Conservation (phyloP, 2,329 filamentous ascomycete species). For the Diaporthe humulicola region DNA sequence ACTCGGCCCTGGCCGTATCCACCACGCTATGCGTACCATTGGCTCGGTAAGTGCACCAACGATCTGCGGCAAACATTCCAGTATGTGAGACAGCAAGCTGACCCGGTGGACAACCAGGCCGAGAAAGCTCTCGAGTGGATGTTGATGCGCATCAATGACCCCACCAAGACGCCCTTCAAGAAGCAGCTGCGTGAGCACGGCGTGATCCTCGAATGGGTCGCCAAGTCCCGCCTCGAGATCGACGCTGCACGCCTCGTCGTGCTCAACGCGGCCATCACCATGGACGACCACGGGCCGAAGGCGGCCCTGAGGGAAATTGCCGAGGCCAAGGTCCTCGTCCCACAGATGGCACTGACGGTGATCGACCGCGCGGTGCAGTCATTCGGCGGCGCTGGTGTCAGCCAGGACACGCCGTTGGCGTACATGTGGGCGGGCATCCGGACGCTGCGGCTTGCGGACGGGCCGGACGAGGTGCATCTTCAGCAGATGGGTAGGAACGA, state of each 20-base stretch:
- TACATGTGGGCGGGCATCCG: slow-evolving; percentile 84
- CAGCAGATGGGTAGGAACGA: slow-evolving; percentile 86
- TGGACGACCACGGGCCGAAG: slow-evolving; percentile 91
- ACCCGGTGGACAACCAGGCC: slow-evolving; percentile 61
- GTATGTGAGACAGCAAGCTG: slow-evolving; percentile 13
- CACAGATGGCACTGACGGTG: slow-evolving; percentile 83
- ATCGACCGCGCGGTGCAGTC: slow-evolving; percentile 96
- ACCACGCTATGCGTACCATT: slow-evolving; percentile 97
- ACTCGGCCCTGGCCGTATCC: slow-evolving; percentile 94
- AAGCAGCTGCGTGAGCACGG: slow-evolving; percentile 90
- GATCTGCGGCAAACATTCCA: not conserved
- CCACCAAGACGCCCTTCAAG: slow-evolving; percentile 90
- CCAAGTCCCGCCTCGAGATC: slow-evolving; percentile 92
- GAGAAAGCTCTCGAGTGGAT: slow-evolving; percentile 96
- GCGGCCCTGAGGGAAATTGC: slow-evolving; percentile 93
- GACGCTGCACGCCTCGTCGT: slow-evolving; percentile 91
- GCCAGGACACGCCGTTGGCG: slow-evolving; percentile 93
- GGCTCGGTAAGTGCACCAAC: slow-evolving; percentile 72
- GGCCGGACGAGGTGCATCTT: slow-evolving; percentile 95
- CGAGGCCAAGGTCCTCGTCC: slow-evolving; percentile 93
- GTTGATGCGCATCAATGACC: slow-evolving; percentile 93
- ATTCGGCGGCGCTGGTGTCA: slow-evolving; percentile 91
- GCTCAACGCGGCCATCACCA: slow-evolving; percentile 94
- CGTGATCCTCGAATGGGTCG: slow-evolving; percentile 95
- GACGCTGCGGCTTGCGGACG: slow-evolving; percentile 89